phyloP scores from a whole-genome alignment of 2,329 filamentous ascomycete species.

The Sclerotinia minor region DNA sequence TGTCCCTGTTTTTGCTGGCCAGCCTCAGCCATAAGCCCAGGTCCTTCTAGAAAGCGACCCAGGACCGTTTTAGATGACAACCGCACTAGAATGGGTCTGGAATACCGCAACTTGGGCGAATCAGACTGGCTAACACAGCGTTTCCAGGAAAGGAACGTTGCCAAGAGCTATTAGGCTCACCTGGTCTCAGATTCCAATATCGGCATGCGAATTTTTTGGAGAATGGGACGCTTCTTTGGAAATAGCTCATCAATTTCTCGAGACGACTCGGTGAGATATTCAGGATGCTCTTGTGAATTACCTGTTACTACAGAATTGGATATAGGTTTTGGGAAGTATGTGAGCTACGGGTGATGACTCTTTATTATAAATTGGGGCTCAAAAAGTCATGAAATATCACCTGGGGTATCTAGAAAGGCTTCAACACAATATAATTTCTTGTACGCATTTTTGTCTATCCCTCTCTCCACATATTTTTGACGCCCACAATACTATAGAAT shows the following conservation, averaged over 20 bases:
- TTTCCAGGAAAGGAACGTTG: neutral
- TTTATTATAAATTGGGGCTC: neutral
- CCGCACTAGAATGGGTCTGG: conserved; percentile 1
- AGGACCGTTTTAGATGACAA: conserved; percentile 4
- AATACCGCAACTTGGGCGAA: neutral
- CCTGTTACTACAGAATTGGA: neutral
- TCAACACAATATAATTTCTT: neutral
- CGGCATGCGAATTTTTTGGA: neutral
- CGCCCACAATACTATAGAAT: too few relatives aligned
- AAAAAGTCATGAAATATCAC: neutral
- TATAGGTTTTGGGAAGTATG: neutral
- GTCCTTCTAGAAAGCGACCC: neutral
- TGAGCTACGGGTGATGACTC: neutral
- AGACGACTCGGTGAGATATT: neutral
- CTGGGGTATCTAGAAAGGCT: neutral
- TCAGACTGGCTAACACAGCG: neutral
- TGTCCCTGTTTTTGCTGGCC: neutral
- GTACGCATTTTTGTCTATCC: neutral
- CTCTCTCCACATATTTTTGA: neutral
- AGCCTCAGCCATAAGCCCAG: neutral
- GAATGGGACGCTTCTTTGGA: neutral
- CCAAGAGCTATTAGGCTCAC: too few relatives aligned
- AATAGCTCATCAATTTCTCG: neutral
- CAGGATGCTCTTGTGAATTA: neutral
- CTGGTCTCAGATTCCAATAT: neutral